phyloP scores from a whole-genome alignment of 345 rosid species.

The Bruguiera sexangula region DNA sequence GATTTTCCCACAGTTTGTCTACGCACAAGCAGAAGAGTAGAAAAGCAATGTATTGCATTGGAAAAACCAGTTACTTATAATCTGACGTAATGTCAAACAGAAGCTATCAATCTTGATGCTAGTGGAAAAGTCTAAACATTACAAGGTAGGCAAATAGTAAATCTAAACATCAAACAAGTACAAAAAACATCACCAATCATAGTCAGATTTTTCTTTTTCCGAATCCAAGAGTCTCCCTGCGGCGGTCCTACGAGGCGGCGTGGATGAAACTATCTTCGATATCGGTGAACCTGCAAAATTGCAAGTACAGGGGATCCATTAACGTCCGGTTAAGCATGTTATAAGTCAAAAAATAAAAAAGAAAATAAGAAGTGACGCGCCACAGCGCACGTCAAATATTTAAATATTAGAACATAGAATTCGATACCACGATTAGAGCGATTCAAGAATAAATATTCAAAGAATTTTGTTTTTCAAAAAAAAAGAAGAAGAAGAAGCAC shows the following conservation, averaged over 20 bases:
- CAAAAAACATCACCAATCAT: slow-evolving; percentile 22
- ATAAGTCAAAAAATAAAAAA: background rate
- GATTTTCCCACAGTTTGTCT: too few relatives aligned
- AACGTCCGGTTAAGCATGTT: background rate
- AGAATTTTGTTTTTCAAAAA: too few relatives aligned
- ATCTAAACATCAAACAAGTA: background rate
- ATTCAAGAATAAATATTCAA: background rate
- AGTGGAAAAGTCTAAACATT: too few relatives aligned
- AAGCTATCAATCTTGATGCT: too few relatives aligned
- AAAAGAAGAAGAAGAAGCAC: background rate
- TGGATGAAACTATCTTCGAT: slow-evolving; percentile 6
- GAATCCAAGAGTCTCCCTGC: slow-evolving; percentile 31
- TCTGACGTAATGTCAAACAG: too few relatives aligned
- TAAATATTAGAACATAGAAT: too few relatives aligned
- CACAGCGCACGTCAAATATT: too few relatives aligned
- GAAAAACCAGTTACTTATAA: too few relatives aligned
- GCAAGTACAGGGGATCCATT: background rate
- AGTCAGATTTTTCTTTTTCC: slow-evolving; percentile 32
- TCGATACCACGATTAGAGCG: too few relatives aligned
- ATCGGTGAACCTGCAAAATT: background rate
- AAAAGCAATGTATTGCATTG: too few relatives aligned
- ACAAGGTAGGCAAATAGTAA: background rate
- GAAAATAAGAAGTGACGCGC: background rate
- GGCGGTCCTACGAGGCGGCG: slow-evolving; percentile 21
- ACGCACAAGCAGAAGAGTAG: too few relatives aligned